Evolutionary conservation across 441 rosid species (phyloP), one percentile per base, ranked within the genome.

Genomic region (Gossypium laxum): DNA sequence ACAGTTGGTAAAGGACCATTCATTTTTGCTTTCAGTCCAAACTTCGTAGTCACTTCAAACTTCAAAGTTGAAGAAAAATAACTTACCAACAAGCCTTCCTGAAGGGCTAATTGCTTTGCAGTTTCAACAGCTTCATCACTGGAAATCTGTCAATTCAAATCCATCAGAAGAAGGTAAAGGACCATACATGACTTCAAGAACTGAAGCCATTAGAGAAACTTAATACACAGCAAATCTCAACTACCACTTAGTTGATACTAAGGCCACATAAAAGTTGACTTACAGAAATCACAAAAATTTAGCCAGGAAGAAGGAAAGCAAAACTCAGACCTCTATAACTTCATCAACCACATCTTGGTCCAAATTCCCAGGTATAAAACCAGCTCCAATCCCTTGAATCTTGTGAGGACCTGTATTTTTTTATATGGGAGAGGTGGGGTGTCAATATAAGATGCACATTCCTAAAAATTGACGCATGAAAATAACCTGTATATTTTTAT

Each of bases 301-400:
- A 47, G 71, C 24, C 38, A 64, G 5, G 47, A 14, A 61, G 1
- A 69, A 74, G 18, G 70, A 59, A 57, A 75, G 43, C 15, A 62
- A 57, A 24, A 72, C 2, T 45, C 62, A 19, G 74, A 89, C 98
- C 91, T 90, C 87, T 61, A 93, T 83, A 75, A 91, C 82, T 89
- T 93, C 98, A 86, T 93, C 96, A 55, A 93, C 76, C 75, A 90
- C 62, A 77, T 82, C 70, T 74, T 74, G 82, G 80, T 93, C 91
- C 84, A 90, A 82, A 85, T 91, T 90, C 82, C 84, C 79, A 30
- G 98, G 98, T 30, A 93, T 75, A 81, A 93, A 93, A 72, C 98
- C 98, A 64, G 98, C 98, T 82, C 98, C 98, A 64, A 93, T 93
- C 75, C 98, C 98, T 83, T 93, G 97, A 86, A 93, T 93, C 82